Evolutionary conservation across 2,329 filamentous ascomycete species (phyloP).

Genomic region (Pseudogymnoascus sp.): DNA sequence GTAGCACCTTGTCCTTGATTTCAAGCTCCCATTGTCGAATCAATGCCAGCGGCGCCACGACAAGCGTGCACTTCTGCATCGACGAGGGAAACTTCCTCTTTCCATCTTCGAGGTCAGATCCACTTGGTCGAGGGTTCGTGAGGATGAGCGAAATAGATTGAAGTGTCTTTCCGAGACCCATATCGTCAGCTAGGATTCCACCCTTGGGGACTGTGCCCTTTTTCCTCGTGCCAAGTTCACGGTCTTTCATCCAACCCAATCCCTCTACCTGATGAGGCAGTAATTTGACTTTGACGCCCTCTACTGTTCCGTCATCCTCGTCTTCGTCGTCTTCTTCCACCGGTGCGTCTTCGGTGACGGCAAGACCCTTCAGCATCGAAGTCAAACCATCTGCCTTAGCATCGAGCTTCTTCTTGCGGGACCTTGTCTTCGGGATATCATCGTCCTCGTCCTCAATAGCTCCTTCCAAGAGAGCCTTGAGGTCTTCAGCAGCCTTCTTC

Average conservation of each 20-base stretch:
- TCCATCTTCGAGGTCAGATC: constrained; percentile 46
- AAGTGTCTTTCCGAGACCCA: constrained; percentile 94
- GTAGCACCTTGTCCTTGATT: constrained; percentile 71
- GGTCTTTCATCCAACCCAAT: constrained; percentile 88
- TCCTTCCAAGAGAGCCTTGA: constrained; percentile 75
- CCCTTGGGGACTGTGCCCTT: constrained; percentile 67
- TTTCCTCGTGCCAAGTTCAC: constrained; percentile 80
- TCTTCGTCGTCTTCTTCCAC: constrained; percentile 38
- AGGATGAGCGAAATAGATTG: constrained; percentile 87
- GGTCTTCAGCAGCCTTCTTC: constrained; percentile 61
- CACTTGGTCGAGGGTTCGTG: constrained; percentile 63
- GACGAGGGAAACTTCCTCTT: constrained; percentile 62
- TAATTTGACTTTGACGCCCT: constrained; percentile 78
- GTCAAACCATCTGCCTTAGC: constrained; percentile 24
- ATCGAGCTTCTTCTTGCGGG: constrained; percentile 30
- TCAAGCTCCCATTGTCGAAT: constrained; percentile 98
- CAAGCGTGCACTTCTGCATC: constrained; percentile 72
- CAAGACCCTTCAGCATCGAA: constrained; percentile 29
- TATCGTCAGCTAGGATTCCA: constrained; percentile 91
- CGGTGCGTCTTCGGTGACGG: constrained; percentile 39
- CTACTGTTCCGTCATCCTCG: constrained; percentile 55
- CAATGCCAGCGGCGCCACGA: constrained; percentile 84
- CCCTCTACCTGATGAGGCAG: constrained; percentile 92
- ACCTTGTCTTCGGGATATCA: constrained; percentile 30
- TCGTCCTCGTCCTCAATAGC: constrained; percentile 61